Percentiles rank a stretch among this genome's conserved stretches.
phyloP scores from a whole-genome alignment of 805 yeast genomes.

The Novakomyces olei region DNA sequence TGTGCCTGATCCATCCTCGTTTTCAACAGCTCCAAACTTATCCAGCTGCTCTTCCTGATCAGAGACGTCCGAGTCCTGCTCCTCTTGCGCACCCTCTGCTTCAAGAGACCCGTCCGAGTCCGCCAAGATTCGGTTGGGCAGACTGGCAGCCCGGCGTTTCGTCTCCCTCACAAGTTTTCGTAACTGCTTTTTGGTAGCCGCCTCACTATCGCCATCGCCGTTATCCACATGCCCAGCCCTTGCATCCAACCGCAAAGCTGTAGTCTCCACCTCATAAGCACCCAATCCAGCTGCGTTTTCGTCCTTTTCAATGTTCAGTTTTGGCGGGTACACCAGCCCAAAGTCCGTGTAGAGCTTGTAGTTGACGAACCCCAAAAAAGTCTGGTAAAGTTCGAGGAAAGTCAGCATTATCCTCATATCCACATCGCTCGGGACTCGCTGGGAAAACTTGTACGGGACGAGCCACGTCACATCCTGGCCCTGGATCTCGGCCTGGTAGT shows the following conservation, averaged over 20 bases:
- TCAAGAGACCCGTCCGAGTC: too few species aligned
- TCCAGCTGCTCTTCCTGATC: too few species aligned
- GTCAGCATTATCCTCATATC: conserved; percentile 95
- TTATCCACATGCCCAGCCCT: neutral
- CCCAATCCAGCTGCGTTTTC: conserved; percentile 80
- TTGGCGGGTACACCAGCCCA: conserved; percentile 79
- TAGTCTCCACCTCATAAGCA: conserved; percentile 47
- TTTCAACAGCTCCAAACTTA: too few species aligned
- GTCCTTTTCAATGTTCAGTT: conserved; percentile 44
- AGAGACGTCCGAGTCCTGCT: conserved; percentile 25
- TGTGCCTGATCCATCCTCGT: too few species aligned
- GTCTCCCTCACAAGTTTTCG: too few species aligned
- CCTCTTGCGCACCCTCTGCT: conserved; percentile 46
- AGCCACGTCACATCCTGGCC: conserved; percentile 94
- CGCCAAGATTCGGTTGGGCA: too few species aligned
- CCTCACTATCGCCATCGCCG: conserved; percentile 1
- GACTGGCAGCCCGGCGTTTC: too few species aligned
- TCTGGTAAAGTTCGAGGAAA: conserved; percentile 85
- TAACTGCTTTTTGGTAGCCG: neutral
- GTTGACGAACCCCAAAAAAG: conserved; percentile 68
- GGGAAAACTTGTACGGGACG: conserved; percentile 92
- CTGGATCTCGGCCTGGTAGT: conserved; percentile 69
- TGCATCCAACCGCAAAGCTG: conserved; percentile 3
- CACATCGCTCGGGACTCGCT: conserved; percentile 77
- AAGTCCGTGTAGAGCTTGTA: conserved; percentile 69